Percentiles rank a stretch among this genome's conserved stretches.
Conservation (phyloP, 2,329 filamentous ascomycete species). For the Cryphonectria naterciae region DNA sequence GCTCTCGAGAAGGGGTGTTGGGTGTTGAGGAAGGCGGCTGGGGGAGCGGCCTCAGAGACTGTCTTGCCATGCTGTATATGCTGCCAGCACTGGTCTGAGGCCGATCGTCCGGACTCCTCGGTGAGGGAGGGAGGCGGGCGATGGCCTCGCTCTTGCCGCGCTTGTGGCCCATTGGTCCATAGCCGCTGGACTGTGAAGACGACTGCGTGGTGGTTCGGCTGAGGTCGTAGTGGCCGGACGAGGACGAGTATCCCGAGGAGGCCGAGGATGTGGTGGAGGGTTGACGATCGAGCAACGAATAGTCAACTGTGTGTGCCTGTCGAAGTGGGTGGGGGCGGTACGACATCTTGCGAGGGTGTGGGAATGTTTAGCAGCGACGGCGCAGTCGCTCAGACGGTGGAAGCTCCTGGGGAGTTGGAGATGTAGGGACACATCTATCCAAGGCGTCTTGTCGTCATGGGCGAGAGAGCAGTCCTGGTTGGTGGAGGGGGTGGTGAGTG, state of each 20-base stretch:
- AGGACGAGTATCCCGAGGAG: conserved; percentile 68
- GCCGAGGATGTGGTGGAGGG: conserved; percentile 72
- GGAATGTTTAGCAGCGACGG: conserved; percentile 18
- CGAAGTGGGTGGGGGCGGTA: conserved; percentile 62
- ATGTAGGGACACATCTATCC: conserved; percentile 25
- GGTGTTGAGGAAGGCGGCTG: conserved; percentile 61
- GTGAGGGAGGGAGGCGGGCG: conserved; percentile 54
- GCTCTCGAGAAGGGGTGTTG: conserved; percentile 36
- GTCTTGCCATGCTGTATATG: conserved; percentile 72
- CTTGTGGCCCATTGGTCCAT: conserved; percentile 62
- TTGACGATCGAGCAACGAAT: conserved; percentile 57
- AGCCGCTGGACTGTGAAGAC: conserved; percentile 70
- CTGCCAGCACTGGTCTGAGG: conserved; percentile 55
- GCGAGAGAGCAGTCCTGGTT: conserved; percentile 2
- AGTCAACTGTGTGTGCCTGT: conserved; percentile 58
- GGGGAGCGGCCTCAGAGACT: conserved; percentile 75
- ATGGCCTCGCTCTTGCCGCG: conserved; percentile 74
- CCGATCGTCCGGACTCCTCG: conserved; percentile 45
- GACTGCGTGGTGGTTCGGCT: conserved; percentile 72
- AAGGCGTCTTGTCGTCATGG: conserved; percentile 18
- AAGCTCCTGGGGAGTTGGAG: conserved; percentile 15
- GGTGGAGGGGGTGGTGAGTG: background rate
- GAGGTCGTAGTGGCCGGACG: conserved; percentile 57
- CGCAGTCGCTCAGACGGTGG: conserved; percentile 22
- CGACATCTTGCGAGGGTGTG: conserved; percentile 49